Percentiles rank a stretch among this genome's conserved stretches.
Evolutionary conservation across 2,329 filamentous ascomycete species (phyloP).

Genomic region (Fusarium denticulatum): DNA sequence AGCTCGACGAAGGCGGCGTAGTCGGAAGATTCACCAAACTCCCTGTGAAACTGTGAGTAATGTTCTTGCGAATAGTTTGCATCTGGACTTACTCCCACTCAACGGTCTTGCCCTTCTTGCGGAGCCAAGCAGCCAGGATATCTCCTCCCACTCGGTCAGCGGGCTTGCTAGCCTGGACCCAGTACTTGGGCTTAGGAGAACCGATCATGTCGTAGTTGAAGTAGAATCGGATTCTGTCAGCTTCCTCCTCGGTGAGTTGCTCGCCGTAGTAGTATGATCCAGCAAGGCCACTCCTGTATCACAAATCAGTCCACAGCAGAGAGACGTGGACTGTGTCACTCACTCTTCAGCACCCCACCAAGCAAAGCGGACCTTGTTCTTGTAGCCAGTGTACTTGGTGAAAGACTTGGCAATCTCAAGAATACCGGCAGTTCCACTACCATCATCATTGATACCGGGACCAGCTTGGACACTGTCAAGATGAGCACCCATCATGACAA

Average conservation of each 20-base stretch:
- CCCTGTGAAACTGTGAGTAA: conserved; percentile 31
- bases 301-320: conserved; percentile 12
- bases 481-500: conserved; percentile 55
- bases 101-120: conserved; percentile 48
- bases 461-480: conserved; percentile 53
- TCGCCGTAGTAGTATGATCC: conserved; percentile 55
- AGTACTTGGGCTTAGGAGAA: conserved; percentile 53
- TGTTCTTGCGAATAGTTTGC: accelerated
- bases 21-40: conserved; percentile 52
- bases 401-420: conserved; percentile 53
- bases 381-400: conserved; percentile 50
- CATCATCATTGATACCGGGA: conserved; percentile 55
- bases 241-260: conserved; percentile 49
- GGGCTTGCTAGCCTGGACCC: conserved; percentile 53
- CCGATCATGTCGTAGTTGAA: conserved; percentile 79
- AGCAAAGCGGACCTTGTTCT: conserved; percentile 56
- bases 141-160: conserved; percentile 51
- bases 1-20: conserved; percentile 54
- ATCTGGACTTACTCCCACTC: conserved; percentile 43
- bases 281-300: conserved; percentile 50
- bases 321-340: neutral
- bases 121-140: conserved; percentile 49
- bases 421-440: conserved; percentile 51
- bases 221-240: conserved; percentile 70
- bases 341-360: conserved; percentile 57